Evolutionary conservation across 1,284 basidiomycete genomes (phyloP).

Genomic region (Ceratobasidium sp.): DNA sequence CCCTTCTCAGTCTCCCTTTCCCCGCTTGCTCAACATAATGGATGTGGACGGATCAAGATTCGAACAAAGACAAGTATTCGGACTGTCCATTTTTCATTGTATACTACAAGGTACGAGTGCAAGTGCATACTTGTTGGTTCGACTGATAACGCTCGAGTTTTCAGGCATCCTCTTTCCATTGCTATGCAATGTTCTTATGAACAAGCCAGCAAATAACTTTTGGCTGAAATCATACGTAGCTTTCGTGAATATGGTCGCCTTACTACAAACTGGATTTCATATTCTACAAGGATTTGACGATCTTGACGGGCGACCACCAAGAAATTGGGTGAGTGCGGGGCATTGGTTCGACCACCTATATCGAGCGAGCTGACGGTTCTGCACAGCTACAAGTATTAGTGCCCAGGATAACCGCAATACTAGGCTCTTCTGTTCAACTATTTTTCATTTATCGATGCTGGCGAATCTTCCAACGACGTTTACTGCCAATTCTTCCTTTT

Average conservation of each 20-base stretch:
- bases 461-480: conserved; percentile 2
- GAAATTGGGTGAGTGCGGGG: background rate
- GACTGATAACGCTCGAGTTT: background rate
- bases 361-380: background rate
- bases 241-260: background rate
- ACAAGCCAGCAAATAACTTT: background rate
- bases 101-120: background rate
- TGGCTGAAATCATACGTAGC: conserved; percentile 11
- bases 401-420: background rate
- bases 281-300: conserved; percentile 6
- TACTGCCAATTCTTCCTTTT: background rate
- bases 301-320: background rate
- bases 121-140: background rate
- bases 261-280: background rate
- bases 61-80: background rate
- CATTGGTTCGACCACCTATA: background rate
- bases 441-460: conserved; percentile 18
- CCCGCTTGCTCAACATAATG: too few species aligned
- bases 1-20: too few species aligned
- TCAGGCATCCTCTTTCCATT: background rate
- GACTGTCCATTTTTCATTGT: background rate
- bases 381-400: background rate
- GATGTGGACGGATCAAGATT: background rate
- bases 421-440: background rate
- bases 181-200: background rate